Evolutionary conservation across 1,139 yeast genomes (phyloP).

Genomic region (Saccharomycopsis hybrid): DNA sequence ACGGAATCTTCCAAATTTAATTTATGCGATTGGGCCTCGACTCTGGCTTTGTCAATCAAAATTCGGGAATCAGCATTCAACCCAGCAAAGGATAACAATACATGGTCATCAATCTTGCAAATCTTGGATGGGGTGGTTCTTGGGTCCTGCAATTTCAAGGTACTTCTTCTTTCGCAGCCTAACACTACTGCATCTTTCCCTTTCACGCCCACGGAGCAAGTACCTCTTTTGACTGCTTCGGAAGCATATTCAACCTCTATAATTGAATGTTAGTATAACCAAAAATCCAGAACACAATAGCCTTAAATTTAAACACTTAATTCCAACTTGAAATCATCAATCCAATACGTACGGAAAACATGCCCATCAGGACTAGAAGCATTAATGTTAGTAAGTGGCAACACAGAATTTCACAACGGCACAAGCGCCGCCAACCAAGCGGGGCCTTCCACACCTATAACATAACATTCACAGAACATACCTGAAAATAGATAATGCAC

Average conservation of each 20-base stretch:
- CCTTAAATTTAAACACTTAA: too few species aligned
- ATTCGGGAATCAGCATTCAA: constrained; percentile 96
- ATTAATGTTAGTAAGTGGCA: constrained; percentile 22
- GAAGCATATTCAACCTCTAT: constrained; percentile 91
- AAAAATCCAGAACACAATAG: too few species aligned
- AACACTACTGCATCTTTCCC: constrained; percentile 84
- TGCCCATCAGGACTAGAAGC: constrained; percentile 87
- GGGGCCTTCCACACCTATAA: too few species aligned
- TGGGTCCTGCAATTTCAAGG: constrained; percentile 91
- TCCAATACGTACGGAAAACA: constrained; percentile 65
- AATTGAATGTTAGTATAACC: too few species aligned
- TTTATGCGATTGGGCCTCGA: constrained; percentile 96
- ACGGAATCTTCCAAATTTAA: constrained; percentile 93
- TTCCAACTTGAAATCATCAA: too few species aligned
- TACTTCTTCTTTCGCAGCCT: constrained; percentile 96
- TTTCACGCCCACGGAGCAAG: constrained; percentile 95
- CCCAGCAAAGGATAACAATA: constrained; percentile 93
- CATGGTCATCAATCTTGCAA: constrained; percentile 85
- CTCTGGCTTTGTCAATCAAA: constrained; percentile 89
- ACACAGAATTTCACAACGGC: too few species aligned
- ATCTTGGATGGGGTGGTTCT: constrained; percentile 93
- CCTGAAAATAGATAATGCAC: constrained; percentile 97
- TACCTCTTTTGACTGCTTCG: constrained; percentile 97
- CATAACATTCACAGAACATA: constrained; percentile 35
- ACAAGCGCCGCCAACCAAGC: too few species aligned